Evolutionary conservation across 805 yeast species (phyloP), one percentile per base, ranked within the genome.

Genomic region (Pichia cephalocereana): DNA sequence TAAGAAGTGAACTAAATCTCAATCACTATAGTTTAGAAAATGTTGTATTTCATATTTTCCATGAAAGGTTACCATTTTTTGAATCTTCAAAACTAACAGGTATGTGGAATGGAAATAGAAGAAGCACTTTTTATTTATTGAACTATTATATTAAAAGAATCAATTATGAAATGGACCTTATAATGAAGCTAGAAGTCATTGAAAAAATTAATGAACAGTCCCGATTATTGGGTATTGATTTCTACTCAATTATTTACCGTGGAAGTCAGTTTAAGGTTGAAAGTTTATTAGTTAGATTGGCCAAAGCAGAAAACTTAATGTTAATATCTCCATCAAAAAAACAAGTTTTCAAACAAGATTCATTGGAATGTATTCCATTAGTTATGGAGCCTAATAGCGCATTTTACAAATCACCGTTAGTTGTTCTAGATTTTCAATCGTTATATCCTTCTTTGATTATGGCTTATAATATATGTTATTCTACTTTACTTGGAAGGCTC

Each of bases 201-300:
- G 71, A 80, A 12, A 73, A 82, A 55, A 86, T 84, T 19, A 77
- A 83, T 14, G 98, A 90, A 55, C 86, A 86, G 62, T 86, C 96
- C 0, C 70, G 96, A 43, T 63, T 93, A 32, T 74, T 89, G 23
- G 99, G 99, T 0, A 79, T 93, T 28, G 98, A 93, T 57, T 93
- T 89, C 61, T 76, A 81, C 59, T 87, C 97, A 3, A 87, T 89
- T 9, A 79, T 85, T 51, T 84, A 86, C 45, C 65, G 99, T 50
- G 99, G 99, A 0, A 91, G 98, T 0, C 99, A 93, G 60, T 93
- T 74, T 61, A 90, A 87, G 60, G 96, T 93, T 2, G 99, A 93
- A 60, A 86, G 97, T 1, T 73, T 90, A 38, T 66, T 93, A 54
- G 65, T 79, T 4, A 67, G 99, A 46, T 65, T 93, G 18, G 77